Conservation (phyloP, 73 alveolate species). For the Effrenium voratum region DNA sequence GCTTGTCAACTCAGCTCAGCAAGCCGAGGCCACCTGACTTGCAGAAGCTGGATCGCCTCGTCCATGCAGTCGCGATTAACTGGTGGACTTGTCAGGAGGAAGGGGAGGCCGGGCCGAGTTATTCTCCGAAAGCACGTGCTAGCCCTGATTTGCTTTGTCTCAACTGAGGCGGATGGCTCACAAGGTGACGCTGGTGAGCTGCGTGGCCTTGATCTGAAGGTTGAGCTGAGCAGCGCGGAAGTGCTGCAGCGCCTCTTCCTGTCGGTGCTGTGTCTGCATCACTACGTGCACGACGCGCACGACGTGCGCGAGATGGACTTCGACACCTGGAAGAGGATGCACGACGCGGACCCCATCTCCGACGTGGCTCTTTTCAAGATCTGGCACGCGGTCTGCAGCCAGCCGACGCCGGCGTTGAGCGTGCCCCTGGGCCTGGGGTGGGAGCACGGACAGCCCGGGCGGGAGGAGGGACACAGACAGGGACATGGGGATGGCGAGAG, state of each 20-base stretch:
- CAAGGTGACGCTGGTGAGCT: background rate
- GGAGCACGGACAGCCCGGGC: background rate
- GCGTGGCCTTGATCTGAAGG: constrained; percentile 33
- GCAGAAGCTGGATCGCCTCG: constrained; percentile 58
- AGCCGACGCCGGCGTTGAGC: constrained; percentile 1
- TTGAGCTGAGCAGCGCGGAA: constrained; percentile 16
- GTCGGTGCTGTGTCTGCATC: constrained; percentile 54
- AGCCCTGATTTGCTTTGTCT: background rate
- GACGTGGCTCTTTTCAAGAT: constrained; percentile 45
- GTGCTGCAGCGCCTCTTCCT: background rate
- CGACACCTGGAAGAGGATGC: constrained; percentile 33
- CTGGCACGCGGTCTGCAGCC: constrained; percentile 6
- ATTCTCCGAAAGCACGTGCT: background rate
- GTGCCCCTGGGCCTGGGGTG: background rate
- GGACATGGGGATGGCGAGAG: background rate
- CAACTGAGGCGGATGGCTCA: background rate
- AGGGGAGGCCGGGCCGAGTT: background rate
- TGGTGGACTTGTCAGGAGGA: constrained; percentile 93
- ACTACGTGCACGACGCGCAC: constrained; percentile 26
- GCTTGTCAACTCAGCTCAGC: background rate
- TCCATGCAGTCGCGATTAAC: constrained; percentile 71
- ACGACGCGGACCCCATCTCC: constrained; percentile 8
- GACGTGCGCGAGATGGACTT: constrained; percentile 7
- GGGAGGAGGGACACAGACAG: background rate
- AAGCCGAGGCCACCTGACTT: constrained; percentile 33